Evolutionary conservation across 352 stramenopile genomes (phyloP).

Genomic region (Globisporangium nagaii): DNA sequence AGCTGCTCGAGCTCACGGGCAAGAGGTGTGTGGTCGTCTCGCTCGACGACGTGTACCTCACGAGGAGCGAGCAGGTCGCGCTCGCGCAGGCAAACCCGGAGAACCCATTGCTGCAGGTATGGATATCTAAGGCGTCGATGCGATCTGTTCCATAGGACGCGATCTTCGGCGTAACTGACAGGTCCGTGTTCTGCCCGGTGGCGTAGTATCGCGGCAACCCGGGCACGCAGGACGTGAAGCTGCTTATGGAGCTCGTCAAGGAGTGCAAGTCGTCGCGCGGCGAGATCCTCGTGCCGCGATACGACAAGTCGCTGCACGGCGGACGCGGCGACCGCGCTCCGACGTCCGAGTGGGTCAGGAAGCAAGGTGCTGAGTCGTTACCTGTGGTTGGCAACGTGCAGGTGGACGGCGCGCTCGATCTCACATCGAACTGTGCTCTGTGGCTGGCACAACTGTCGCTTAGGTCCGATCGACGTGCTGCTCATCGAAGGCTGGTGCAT

Average conservation of each 20-base stretch:
- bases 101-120: constrained; percentile 78
- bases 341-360: constrained; percentile 39
- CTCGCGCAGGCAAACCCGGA: constrained; percentile 48
- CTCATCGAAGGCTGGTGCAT: constrained; percentile 86
- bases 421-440: too few relatives aligned
- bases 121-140: too few relatives aligned
- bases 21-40: constrained; percentile 73
- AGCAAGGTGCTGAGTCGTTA: constrained; percentile 34
- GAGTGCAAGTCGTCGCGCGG: constrained; percentile 41
- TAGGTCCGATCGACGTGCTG: constrained; percentile 74
- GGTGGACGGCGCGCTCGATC: too few relatives aligned
- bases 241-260: constrained; percentile 55
- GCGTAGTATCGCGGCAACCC: constrained; percentile 76
- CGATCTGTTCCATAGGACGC: too few relatives aligned
- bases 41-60: constrained; percentile 82
- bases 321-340: constrained; percentile 71
- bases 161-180: too few relatives aligned
- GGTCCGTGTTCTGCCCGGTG: too few relatives aligned
- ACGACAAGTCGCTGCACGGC: constrained; percentile 74
- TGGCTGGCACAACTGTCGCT: too few relatives aligned
- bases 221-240: constrained; percentile 70
- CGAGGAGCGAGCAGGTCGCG: constrained; percentile 50
- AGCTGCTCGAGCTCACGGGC: constrained; percentile 43
- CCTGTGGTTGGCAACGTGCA: not conserved
- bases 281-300: constrained; percentile 58